Evolutionary conservation across 1,139 yeast genomes (phyloP).

Genomic region (Blastobotrys malaysiensis): DNA sequence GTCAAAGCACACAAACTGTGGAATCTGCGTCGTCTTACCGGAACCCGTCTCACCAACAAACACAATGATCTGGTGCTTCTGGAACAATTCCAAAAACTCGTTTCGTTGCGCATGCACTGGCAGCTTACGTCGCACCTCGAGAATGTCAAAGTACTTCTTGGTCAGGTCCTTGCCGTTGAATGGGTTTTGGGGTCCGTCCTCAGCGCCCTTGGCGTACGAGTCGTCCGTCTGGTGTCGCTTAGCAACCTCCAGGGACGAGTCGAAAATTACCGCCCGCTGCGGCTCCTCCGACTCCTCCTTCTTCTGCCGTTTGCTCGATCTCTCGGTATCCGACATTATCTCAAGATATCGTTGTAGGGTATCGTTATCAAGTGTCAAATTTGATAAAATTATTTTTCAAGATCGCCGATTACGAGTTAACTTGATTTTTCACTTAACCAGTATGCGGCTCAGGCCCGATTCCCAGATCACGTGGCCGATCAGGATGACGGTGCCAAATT

Average conservation of each 20-base stretch:
- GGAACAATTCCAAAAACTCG: conserved; percentile 79
- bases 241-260: not conserved
- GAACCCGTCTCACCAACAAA: conserved; percentile 99
- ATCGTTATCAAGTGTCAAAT: not conserved
- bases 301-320: conserved; percentile 4
- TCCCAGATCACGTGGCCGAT: not conserved
- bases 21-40: conserved; percentile 96
- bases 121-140: conserved; percentile 71
- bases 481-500: not conserved
- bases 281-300: conserved; percentile 10
- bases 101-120: conserved; percentile 94
- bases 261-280: no score
- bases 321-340: conserved; percentile 6
- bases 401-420: conserved; percentile 2
- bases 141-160: conserved; percentile 66
- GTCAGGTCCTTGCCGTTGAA: conserved; percentile 66
- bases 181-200: conserved; percentile 63
- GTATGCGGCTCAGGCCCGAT: not conserved
- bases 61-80: conserved; percentile 88
- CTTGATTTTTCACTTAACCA: not conserved
- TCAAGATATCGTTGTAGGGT: conserved; percentile 4
- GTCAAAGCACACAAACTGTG: conserved; percentile 90
- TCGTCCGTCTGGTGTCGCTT: conserved; percentile 66
- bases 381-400: not conserved
- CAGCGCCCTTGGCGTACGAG: conserved; percentile 57